Evolutionary conservation across 495 filamentous ascomycete genomes (phyloP), one percentile per base, ranked within the genome.

Genomic region (Clohesyomyces aquaticus): DNA sequence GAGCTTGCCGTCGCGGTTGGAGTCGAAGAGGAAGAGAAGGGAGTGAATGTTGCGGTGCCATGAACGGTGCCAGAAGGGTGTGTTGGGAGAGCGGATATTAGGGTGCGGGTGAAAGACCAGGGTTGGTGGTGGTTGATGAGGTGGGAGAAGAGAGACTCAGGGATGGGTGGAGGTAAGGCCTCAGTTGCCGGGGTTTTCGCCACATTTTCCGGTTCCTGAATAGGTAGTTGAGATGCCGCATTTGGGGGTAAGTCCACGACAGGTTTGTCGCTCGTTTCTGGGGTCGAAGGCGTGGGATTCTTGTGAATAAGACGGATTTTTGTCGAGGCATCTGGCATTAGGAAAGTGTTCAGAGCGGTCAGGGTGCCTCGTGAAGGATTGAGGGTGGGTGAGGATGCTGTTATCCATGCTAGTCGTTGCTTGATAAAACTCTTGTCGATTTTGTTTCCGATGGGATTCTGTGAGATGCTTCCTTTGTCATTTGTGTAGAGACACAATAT

Each of bases 321-420:
- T 1, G 51, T 10, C 18, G 51, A 55, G 3, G 65, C 58, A 32
- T 63, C 59, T 1, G 58, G 65, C 71, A 98, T 94, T 47, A 98
- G 77, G 66, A 91, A 96, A 41, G 88, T 87, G 76, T 97, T 96
- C 41, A 97, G 86, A 56, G 87, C 88, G 72, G 96, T 90, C 51
- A 98, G 75, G 0, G 91, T 96, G 27, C 87, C 81, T 42, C 93
- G 80, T 62, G 85, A 88, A 0, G 91, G 91, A 71, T 94, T 95
- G 16, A 86, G 86, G 63, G 87, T 86, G 21, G 88, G 86, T 65
- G 86, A 81, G 0, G 86, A 84, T 16, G 82, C 86, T 61, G 90
- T 87, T 54, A 97, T 89, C 79, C 87, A 89, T 8, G 88, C 87
- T 16, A 96, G 79, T 55, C 87, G 81, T 53, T 87, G 83, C 55